phyloP scores from a whole-genome alignment of 73 alveolate genomes.

The Breviolum minutum region DNA sequence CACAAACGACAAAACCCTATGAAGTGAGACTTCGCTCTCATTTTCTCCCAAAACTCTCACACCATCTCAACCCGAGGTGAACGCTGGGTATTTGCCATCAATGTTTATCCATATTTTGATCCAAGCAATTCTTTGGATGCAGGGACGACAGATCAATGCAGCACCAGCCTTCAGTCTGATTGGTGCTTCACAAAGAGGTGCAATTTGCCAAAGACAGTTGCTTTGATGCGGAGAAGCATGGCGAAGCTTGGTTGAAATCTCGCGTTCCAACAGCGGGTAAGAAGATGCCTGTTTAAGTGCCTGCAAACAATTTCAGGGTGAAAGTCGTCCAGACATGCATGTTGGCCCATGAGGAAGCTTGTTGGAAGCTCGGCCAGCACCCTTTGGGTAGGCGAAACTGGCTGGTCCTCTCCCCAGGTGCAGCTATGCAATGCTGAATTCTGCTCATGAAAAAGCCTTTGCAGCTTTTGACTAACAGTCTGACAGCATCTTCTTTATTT shows the following conservation, averaged over 20 bases:
- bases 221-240: constrained; percentile 2
- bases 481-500: no score
- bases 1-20: no score
- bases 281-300: neutral
- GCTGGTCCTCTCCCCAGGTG: constrained; percentile 83
- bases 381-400: constrained; percentile 84
- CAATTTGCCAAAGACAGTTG: constrained; percentile 36
- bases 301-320: neutral
- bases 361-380: neutral
- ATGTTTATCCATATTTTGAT: constrained; percentile 74
- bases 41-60: no score
- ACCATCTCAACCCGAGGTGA: neutral
- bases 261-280: neutral
- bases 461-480: neutral
- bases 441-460: neutral
- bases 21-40: no score
- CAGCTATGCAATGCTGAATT: neutral
- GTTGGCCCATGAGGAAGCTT: neutral
- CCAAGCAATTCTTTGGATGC: constrained; percentile 56
- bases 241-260: neutral
- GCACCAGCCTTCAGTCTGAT: neutral
- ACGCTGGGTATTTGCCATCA: constrained; percentile 61
- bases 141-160: constrained; percentile 57
- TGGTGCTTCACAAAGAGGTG: constrained; percentile 30
- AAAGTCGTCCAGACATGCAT: neutral